Evolutionary conservation across 768 basidiomycete species (phyloP), one percentile per base, ranked within the genome.

Genomic region (Kwoniella europaea): DNA sequence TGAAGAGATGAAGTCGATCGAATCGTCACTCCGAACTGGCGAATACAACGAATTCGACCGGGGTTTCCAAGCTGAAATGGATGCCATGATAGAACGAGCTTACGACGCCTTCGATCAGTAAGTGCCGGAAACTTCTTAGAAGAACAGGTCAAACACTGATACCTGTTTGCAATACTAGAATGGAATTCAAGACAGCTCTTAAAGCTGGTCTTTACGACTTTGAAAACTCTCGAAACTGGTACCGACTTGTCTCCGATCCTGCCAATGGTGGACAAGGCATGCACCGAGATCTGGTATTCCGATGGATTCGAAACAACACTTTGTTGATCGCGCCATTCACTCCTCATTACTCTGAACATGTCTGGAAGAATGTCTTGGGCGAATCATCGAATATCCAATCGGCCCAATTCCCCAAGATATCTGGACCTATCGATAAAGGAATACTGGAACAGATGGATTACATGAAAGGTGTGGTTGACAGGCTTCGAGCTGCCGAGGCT

Each of bases 191-290:
- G 85, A 93, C 96, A 69, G 94, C 95, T 10, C 84, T 98, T 71
- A 96, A 98, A 84, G 91, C 88, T 74, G 96, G 95, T 58, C 96
- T 98, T 85, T 99, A 94, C 87, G 94, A 97, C 79, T 88, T 95
- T 74, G 93, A 98, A 83, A 91, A 88, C 61, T 87, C 90, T 2
- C 91, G 97, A 57, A 95, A 98, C 82, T 94, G 94, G 91, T 98
- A 98, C 83, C 92, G 94, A 68, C 92, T 94, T 81, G 92, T 96
- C 62, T 94, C 92, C 2, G 86, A 88, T 7, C 75, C 81, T 46
- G 92, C 94, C 71, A 86, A 90, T 60, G 93, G 82, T 58, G 82
- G 82, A 27, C 60, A 71, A 2, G 80, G 94, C 35, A 97, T 98
- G 94, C 95, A 98, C 84, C 86, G 82, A 60, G 94, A 94, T 71